Conservation (phyloP, 1,284 basidiomycete genomes). For the Irpex sp. region DNA sequence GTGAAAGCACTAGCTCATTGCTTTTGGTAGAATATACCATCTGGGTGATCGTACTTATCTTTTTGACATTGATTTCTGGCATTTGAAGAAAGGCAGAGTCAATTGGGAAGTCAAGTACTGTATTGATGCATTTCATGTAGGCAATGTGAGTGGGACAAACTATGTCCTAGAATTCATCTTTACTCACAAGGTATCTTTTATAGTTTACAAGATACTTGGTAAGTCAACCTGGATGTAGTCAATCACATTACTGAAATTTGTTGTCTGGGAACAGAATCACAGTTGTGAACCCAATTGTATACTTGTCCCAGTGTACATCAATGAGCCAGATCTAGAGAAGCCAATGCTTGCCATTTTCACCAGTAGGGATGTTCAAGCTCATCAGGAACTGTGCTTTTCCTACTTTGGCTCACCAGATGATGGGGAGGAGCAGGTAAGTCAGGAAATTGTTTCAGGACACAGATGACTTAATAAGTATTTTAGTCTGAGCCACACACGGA, state of each 20-base stretch:
- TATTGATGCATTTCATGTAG: slow-evolving; percentile 85
- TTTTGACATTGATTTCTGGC: slow-evolving; percentile 77
- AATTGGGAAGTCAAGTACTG: slow-evolving; percentile 40
- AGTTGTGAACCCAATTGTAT: slow-evolving; percentile 85
- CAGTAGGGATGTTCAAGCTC: slow-evolving; percentile 52
- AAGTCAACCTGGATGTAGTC: slow-evolving; percentile 23
- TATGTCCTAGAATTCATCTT: too few species aligned
- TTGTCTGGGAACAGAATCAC: slow-evolving; percentile 62
- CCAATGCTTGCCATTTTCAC: slow-evolving; percentile 68
- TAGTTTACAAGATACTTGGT: slow-evolving; percentile 72
- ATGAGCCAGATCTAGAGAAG: slow-evolving; percentile 42
- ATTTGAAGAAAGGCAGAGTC: slow-evolving; percentile 42
- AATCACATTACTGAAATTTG: slow-evolving; percentile 17
- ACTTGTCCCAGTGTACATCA: slow-evolving; percentile 62
- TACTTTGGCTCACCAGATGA: slow-evolving; percentile 56
- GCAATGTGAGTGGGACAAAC: slow-evolving; percentile 59
- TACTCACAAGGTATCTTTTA: slow-evolving; percentile 11
- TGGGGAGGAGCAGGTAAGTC: slow-evolving; percentile 33
- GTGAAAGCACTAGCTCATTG: not conserved
- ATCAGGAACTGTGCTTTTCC: slow-evolving; percentile 81
- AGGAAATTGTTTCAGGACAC: slow-evolving; percentile 10
- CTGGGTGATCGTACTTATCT: slow-evolving; percentile 79
- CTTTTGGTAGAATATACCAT: slow-evolving; percentile 60
- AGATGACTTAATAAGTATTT: not conserved
- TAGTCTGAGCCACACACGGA: not conserved